Percentiles rank a stretch among this genome's conserved stretches.
Evolutionary conservation across 2,329 filamentous ascomycete species (phyloP).

Genomic region (Pseudogymnoascus sp.): DNA sequence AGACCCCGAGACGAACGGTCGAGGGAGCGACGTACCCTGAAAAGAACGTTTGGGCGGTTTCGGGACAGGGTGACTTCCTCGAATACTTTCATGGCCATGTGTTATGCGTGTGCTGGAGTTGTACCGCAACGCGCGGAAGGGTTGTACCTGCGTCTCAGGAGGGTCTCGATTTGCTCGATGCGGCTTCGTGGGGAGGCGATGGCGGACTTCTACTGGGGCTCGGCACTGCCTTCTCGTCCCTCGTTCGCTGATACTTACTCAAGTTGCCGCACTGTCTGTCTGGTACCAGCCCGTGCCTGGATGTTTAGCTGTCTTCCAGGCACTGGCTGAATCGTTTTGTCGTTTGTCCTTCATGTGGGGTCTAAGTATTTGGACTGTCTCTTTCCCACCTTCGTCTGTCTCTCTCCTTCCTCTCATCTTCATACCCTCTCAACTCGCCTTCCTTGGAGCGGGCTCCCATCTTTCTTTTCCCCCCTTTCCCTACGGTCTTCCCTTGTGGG

Average conservation of each 20-base stretch:
- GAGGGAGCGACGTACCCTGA: neutral
- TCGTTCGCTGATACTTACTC: conserved; percentile 4
- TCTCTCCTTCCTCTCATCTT: neutral
- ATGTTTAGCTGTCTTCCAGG: neutral
- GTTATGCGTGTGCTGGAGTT: neutral
- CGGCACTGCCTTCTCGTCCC: neutral
- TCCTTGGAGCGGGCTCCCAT: conserved; percentile 4
- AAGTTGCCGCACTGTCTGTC: neutral
- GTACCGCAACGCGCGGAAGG: conserved; percentile 7
- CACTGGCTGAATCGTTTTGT: neutral
- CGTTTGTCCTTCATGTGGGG: conserved; percentile 1
- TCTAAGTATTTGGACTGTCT: conserved; percentile 1
- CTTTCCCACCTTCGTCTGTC: conserved; percentile 1
- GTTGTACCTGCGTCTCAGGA: conserved; percentile 5
- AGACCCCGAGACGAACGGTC: neutral
- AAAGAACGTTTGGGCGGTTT: neutral
- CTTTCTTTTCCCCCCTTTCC: neutral
- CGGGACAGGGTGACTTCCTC: neutral
- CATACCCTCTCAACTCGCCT: conserved; percentile 4
- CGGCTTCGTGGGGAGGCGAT: neutral
- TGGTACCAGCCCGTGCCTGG: neutral
- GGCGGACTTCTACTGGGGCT: conserved; percentile 2
- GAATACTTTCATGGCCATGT: conserved; percentile 6
- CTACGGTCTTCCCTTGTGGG: neutral
- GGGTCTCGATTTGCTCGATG: conserved; percentile 1